Evolutionary conservation across 2,329 filamentous ascomycete genomes (phyloP).

Genomic region (Passalora sequoiae): DNA sequence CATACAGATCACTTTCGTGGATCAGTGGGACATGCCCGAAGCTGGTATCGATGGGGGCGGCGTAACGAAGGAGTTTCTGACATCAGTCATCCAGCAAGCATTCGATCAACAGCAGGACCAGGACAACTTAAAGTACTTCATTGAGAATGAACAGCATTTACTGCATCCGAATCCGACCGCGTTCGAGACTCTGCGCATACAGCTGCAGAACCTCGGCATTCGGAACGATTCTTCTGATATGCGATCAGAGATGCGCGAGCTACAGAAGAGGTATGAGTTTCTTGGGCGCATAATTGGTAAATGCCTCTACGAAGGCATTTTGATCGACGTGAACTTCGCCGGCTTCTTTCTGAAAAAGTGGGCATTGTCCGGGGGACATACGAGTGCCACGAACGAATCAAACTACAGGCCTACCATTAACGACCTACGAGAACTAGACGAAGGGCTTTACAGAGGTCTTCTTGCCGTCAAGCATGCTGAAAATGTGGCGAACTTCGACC

Average conservation of each 20-base stretch:
- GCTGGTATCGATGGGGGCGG: conserved; percentile 92
- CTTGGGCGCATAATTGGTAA: conserved; percentile 90
- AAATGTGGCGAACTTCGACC: conserved; percentile 68
- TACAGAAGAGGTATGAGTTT: conserved; percentile 79
- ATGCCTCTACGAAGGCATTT: conserved; percentile 93
- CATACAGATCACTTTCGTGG: conserved; percentile 93
- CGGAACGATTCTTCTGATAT: conserved; percentile 11
- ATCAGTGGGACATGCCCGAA: conserved; percentile 79
- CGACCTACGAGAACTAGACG: conserved; percentile 86
- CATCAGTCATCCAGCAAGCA: conserved; percentile 77
- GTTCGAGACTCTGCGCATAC: conserved; percentile 24
- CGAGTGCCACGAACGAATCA: conserved; percentile 60
- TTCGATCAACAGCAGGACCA: conserved; percentile 54
- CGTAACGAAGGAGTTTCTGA: conserved; percentile 67
- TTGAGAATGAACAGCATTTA: conserved; percentile 77
- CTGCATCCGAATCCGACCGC: conserved; percentile 80
- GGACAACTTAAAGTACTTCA: conserved; percentile 54
- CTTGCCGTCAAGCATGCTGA: conserved; percentile 78
- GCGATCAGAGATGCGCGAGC: conserved; percentile 19
- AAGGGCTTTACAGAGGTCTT: conserved; percentile 83
- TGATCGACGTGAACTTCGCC: conserved; percentile 88
- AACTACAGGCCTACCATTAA: conserved; percentile 89
- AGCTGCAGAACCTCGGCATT: conserved; percentile 9
- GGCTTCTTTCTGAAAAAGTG: conserved; percentile 96
- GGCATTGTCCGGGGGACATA: conserved; percentile 66